Percentiles rank a stretch among this genome's conserved stretches.
Conservation (phyloP, 371 early-diverging fungal species). For the Synchytrium microbalum region DNA sequence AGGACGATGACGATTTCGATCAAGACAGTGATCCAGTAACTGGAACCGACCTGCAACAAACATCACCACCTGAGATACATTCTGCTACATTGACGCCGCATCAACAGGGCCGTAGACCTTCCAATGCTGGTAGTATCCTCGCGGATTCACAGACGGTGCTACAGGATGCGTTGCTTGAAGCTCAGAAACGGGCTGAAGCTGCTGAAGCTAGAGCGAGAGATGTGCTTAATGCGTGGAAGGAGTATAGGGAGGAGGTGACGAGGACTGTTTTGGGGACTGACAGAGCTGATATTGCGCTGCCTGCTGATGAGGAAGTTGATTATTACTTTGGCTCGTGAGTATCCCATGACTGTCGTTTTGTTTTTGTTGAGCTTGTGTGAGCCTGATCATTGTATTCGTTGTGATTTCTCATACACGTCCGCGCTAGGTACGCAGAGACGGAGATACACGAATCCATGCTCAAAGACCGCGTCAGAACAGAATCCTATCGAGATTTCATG, state of each 20-base stretch:
- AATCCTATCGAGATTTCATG: conserved; percentile 86
- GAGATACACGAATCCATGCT: conserved; percentile 60
- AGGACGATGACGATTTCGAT: neutral
- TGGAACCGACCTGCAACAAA: neutral
- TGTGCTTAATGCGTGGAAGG: neutral
- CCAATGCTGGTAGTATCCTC: neutral
- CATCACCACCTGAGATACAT: neutral
- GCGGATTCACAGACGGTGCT: neutral
- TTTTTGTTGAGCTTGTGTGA: too few relatives aligned
- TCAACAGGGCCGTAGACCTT: neutral
- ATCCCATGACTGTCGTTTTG: too few relatives aligned
- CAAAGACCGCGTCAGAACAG: conserved; percentile 88
- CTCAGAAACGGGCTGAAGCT: neutral
- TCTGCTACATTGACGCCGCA: neutral
- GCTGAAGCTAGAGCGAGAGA: neutral
- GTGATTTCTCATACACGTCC: neutral
- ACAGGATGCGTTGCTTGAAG: neutral
- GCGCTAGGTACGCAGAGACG: conserved; percentile 70
- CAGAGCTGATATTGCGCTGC: neutral
- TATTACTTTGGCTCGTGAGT: neutral
- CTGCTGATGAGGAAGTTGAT: neutral
- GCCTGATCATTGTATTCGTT: neutral
- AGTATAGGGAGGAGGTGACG: neutral
- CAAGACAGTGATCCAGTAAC: neutral
- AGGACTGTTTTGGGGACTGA: neutral